These are phyloP conservation scores for Coprinopsis marcescibilis DNA, from an alignment of 768 basidiomycete species.

Conservation along the genomic window DNA sequence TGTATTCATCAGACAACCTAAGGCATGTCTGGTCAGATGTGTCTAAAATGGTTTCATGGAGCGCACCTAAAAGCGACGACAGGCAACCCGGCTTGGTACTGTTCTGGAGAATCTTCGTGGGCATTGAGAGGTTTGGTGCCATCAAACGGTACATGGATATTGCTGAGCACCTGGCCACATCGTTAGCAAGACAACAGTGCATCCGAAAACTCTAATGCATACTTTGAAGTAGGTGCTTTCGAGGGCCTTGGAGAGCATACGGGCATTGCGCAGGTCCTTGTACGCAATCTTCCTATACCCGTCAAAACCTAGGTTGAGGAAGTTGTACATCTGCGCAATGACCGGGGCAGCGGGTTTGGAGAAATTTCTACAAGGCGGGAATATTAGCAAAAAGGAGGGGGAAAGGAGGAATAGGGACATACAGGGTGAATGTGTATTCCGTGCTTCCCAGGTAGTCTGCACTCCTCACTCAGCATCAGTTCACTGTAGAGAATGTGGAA, in stretches of 20 bases:
- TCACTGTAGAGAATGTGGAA: conserved; percentile 12
- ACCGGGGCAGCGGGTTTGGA: conserved; percentile 54
- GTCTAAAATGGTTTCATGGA: conserved; percentile 13
- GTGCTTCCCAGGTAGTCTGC: conserved; percentile 49
- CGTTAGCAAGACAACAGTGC: not conserved
- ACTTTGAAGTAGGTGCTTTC: conserved; percentile 49
- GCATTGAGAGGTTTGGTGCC: conserved; percentile 11
- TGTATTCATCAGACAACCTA: conserved; percentile 45
- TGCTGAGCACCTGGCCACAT: conserved; percentile 33
- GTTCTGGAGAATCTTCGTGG: conserved; percentile 34
- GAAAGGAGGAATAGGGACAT: conserved; percentile 7
- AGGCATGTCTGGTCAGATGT: too few relatives aligned
- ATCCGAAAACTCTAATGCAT: not conserved
- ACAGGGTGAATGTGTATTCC: conserved; percentile 59
- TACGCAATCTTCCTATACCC: conserved; percentile 41
- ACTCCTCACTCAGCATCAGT: not conserved
- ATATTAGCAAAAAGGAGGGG: not conserved
- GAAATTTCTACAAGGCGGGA: conserved; percentile 35
- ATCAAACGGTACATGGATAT: conserved; percentile 40
- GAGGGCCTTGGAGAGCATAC: conserved; percentile 50
- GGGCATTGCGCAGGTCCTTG: conserved; percentile 50
- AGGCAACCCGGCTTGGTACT: conserved; percentile 49
- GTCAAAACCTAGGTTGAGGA: conserved; percentile 52
- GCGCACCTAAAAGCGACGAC: conserved; percentile 51
- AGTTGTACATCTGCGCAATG: conserved; percentile 55